A percentile compares a stretch with the other conserved stretches of the same genome.
phyloP scores from a whole-genome alignment of 371 early-diverging fungal genomes.

The Lichtheimia ornata region DNA sequence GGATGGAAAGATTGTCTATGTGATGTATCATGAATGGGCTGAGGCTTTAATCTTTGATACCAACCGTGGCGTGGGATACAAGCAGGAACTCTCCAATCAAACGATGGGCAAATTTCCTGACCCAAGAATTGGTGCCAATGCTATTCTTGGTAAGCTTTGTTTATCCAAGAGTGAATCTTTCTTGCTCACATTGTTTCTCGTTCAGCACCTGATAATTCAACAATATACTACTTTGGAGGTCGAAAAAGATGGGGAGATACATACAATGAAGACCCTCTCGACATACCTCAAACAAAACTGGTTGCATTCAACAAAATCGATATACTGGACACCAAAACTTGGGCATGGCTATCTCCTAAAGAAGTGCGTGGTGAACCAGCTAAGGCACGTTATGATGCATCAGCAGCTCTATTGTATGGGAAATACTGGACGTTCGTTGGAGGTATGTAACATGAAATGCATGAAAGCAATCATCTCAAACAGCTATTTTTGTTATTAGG shows the following conservation, averaged over 20 bases:
- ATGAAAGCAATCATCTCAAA: background rate
- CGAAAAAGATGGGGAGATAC: background rate
- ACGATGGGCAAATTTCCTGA: background rate
- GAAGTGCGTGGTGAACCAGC: background rate
- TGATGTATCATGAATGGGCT: background rate
- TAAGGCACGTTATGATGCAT: background rate
- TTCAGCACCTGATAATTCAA: background rate
- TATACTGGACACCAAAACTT: background rate
- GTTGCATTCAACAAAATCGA: background rate
- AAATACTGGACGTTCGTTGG: background rate
- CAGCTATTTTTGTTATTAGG: background rate
- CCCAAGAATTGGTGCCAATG: background rate
- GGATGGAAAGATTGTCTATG: background rate
- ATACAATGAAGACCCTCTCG: background rate
- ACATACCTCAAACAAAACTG: background rate
- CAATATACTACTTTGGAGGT: slow-evolving; percentile 1
- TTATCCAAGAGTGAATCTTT: too few relatives aligned
- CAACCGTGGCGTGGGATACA: background rate
- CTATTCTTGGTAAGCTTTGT: background rate
- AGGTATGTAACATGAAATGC: background rate
- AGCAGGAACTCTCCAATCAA: background rate
- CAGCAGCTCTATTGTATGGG: background rate
- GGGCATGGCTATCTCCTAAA: background rate
- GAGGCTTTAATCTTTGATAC: background rate
- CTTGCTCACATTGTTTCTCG: too few relatives aligned